phyloP scores from a whole-genome alignment of 345 rosid species.

The Lagerstroemia speciosa region DNA sequence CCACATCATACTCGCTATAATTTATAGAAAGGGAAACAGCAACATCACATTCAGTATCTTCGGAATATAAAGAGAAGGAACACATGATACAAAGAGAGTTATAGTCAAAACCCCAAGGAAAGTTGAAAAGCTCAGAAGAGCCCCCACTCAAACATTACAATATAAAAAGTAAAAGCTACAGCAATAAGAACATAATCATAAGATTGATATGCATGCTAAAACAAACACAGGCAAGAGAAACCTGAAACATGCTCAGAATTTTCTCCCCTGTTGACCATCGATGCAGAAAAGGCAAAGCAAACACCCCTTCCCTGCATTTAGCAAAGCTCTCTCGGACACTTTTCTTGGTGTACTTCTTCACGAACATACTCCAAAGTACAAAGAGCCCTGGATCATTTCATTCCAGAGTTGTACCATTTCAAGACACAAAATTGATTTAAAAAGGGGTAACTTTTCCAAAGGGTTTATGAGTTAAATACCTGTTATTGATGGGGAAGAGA shows the following conservation, averaged over 20 bases:
- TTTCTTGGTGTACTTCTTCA: neutral
- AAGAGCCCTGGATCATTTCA: neutral
- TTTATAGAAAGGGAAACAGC: neutral
- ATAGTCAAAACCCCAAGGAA: neutral
- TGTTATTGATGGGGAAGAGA: neutral
- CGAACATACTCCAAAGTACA: neutral
- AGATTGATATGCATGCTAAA: neutral
- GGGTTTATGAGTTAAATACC: neutral
- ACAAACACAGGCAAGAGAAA: neutral
- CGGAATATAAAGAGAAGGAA: neutral
- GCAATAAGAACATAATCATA: neutral
- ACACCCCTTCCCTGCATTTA: neutral
- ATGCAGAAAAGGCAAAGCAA: neutral
- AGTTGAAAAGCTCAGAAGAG: neutral
- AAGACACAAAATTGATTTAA: neutral
- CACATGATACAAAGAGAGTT: neutral
- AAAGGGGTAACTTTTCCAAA: neutral
- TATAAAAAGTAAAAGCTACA: neutral
- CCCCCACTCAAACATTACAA: conserved; percentile 1
- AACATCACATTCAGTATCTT: neutral
- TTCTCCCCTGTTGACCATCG: neutral
- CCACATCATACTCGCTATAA: neutral
- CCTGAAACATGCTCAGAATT: neutral
- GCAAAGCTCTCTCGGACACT: neutral
- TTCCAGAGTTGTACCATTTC: neutral